phyloP scores from a whole-genome alignment of 352 stramenopile species.

The Globisporangium apiculatum region DNA sequence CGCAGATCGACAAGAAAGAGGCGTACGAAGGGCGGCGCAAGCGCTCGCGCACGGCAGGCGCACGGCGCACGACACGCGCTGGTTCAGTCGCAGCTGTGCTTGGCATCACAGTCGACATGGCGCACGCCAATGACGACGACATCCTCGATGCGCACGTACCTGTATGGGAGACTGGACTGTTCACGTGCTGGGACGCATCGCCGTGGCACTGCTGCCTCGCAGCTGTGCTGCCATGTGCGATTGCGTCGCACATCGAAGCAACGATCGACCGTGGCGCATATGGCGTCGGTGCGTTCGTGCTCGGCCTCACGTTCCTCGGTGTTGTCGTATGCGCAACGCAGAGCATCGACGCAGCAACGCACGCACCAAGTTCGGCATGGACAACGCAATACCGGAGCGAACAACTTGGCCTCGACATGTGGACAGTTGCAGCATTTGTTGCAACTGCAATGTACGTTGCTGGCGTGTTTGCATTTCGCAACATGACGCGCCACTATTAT shows the following conservation, averaged over 20 bases:
- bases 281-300: constrained; percentile 5
- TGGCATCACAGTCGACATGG: background rate
- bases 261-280: constrained; percentile 8
- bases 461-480: constrained; percentile 10
- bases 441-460: constrained; percentile 2
- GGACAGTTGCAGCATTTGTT: constrained; percentile 1
- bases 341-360: constrained; percentile 3
- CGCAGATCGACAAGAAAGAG: constrained; percentile 12
- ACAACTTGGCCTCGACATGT: constrained; percentile 8
- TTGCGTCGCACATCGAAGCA: constrained; percentile 10
- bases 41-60: constrained; percentile 1
- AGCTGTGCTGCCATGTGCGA: constrained; percentile 7
- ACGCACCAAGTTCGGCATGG: background rate
- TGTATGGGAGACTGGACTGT: constrained; percentile 9
- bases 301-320: constrained; percentile 9
- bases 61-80: background rate
- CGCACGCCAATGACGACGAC: background rate
- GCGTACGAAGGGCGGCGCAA: constrained; percentile 2
- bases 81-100: background rate
- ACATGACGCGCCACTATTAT: constrained; percentile 13
- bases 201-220: constrained; percentile 10
- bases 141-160: constrained; percentile 1
- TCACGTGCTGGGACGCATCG: constrained; percentile 10
- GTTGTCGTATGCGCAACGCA: constrained; percentile 6
- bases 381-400: constrained; percentile 6